A percentile compares a stretch with the other conserved stretches of the same genome.
Evolutionary conservation across 2,329 filamentous ascomycete genomes (phyloP).

Genomic region (Colletotrichum agaves): DNA sequence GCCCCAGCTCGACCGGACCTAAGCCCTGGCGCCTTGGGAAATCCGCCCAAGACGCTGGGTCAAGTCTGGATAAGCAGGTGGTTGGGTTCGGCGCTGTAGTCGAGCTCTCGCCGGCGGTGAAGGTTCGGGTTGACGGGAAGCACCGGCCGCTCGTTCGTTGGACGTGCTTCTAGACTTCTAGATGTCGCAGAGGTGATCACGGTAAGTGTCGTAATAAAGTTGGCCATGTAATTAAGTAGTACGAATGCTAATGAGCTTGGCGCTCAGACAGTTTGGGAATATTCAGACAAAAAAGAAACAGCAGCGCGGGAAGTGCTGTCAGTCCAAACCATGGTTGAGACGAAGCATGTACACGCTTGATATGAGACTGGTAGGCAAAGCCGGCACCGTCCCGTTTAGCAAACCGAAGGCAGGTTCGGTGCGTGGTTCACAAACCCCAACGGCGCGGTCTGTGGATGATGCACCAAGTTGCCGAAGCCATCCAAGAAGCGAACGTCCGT

Average conservation of each 20-base stretch:
- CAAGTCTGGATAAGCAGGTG: background rate
- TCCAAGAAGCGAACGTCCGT: too few relatives aligned
- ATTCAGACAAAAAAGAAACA: slow-evolving; percentile 2
- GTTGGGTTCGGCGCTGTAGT: background rate
- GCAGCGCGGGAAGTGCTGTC: slow-evolving; percentile 4
- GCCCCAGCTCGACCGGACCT: slow-evolving; percentile 7
- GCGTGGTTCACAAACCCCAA: background rate
- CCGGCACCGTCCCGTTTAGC: background rate
- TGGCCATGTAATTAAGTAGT: background rate
- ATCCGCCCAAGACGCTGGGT: background rate
- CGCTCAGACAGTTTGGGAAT: background rate
- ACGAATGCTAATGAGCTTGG: background rate
- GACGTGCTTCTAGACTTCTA: slow-evolving; percentile 4
- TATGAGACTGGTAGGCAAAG: background rate
- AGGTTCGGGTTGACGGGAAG: background rate
- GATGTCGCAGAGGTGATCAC: background rate
- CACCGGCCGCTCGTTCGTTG: background rate
- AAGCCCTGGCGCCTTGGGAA: background rate
- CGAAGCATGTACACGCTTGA: background rate
- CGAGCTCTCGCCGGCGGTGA: slow-evolving; percentile 10
- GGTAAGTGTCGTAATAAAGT: background rate
- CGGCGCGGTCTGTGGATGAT: background rate
- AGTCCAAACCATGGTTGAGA: background rate
- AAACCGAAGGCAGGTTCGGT: background rate
- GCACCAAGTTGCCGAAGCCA: background rate